Evolutionary conservation across 2,329 filamentous ascomycete genomes (phyloP).

Genomic region (Ceratocystis variospora): DNA sequence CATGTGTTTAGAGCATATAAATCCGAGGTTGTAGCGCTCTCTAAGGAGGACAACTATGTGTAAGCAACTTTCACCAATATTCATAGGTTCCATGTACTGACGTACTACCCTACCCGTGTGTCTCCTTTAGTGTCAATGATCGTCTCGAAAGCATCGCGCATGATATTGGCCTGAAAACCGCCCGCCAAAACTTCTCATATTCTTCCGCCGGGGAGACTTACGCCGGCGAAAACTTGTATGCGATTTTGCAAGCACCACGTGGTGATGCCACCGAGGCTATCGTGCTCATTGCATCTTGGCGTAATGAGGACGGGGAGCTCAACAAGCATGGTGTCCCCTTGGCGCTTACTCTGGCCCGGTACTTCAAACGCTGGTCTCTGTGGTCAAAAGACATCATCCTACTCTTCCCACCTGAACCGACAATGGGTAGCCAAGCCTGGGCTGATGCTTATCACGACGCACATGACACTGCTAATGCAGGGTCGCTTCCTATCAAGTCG

Average conservation of each 20-base stretch:
- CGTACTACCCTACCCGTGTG: neutral
- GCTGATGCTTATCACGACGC: slow-evolving; percentile 94
- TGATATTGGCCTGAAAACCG: slow-evolving; percentile 72
- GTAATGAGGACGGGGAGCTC: slow-evolving; percentile 60
- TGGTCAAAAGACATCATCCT: slow-evolving; percentile 99
- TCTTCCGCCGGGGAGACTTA: slow-evolving; percentile 59
- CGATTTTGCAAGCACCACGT: slow-evolving; percentile 79
- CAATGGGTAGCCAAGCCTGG: slow-evolving; percentile 86
- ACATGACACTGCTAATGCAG: slow-evolving; percentile 56
- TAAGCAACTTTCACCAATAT: slow-evolving; percentile 25
- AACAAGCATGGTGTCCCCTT: slow-evolving; percentile 83
- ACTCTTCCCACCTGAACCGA: slow-evolving; percentile 75
- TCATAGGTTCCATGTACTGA: neutral
- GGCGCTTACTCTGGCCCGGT: slow-evolving; percentile 73
- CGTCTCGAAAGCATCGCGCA: slow-evolving; percentile 62
- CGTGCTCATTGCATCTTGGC: slow-evolving; percentile 81
- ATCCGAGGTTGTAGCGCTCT: slow-evolving; percentile 60
- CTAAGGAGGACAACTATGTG: slow-evolving; percentile 39
- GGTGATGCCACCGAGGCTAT: slow-evolving; percentile 96
- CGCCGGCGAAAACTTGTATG: slow-evolving; percentile 80
- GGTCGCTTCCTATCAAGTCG: slow-evolving; percentile 73
- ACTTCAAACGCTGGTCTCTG: slow-evolving; percentile 96
- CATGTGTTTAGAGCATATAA: slow-evolving; percentile 84
- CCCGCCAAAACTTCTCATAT: slow-evolving; percentile 79
- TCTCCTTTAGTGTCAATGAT: slow-evolving; percentile 42